phyloP scores from a whole-genome alignment of 2,329 filamentous ascomycete genomes.

The Epichloe baconii region DNA sequence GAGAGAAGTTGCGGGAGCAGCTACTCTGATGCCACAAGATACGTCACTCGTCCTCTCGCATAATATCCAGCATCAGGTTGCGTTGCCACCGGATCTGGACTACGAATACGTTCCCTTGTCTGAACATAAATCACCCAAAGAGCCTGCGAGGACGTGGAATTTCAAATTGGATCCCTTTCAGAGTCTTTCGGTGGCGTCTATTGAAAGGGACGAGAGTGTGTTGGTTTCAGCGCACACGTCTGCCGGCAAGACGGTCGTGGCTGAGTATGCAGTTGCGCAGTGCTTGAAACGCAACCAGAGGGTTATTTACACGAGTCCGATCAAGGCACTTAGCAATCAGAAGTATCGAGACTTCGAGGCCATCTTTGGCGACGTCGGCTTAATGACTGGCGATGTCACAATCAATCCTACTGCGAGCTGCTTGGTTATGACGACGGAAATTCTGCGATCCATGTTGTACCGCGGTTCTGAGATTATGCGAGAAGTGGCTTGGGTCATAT shows the following conservation, averaged over 20 bases:
- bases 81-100: slow-evolving; percentile 82
- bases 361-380: slow-evolving; percentile 89
- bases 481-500: slow-evolving; percentile 95
- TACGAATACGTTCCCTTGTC: slow-evolving; percentile 94
- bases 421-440: slow-evolving; percentile 98
- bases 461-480: slow-evolving; percentile 98
- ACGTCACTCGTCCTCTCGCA: slow-evolving; percentile 75
- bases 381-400: slow-evolving; percentile 98
- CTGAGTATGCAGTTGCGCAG: slow-evolving; percentile 95
- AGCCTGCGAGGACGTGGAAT: slow-evolving; percentile 70
- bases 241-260: slow-evolving; percentile 95
- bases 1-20: slow-evolving; percentile 71
- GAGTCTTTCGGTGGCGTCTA: slow-evolving; percentile 84
- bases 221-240: slow-evolving; percentile 94
- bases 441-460: slow-evolving; percentile 97
- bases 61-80: slow-evolving; percentile 97
- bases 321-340: slow-evolving; percentile 97
- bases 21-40: slow-evolving; percentile 52
- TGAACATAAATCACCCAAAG: slow-evolving; percentile 77
- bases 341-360: slow-evolving; percentile 95
- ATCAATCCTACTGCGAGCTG: slow-evolving; percentile 98
- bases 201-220: slow-evolving; percentile 91
- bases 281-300: slow-evolving; percentile 94
- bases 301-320: slow-evolving; percentile 98
- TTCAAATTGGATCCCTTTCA: slow-evolving; percentile 98